These are phyloP conservation scores for Gastrolobium bilobum DNA, from an alignment of 306 rosid species.

Conservation along the genomic window DNA sequence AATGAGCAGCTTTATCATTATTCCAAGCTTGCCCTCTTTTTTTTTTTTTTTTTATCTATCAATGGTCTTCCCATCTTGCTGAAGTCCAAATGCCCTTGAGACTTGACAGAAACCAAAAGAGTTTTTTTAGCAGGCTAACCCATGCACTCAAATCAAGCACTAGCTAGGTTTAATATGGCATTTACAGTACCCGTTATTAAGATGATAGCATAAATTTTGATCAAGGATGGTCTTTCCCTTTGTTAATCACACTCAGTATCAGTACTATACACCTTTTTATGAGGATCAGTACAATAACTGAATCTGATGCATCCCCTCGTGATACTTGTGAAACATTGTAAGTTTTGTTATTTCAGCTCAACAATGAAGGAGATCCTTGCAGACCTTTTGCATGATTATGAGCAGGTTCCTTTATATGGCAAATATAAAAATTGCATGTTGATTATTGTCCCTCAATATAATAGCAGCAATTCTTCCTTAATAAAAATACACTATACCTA, in stretches of 20 bases:
- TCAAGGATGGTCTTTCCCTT: slow-evolving; percentile 3
- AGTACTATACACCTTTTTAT: slow-evolving; percentile 5
- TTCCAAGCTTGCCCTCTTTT: too few species aligned
- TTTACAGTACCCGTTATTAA: not conserved
- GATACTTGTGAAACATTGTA: slow-evolving; percentile 4
- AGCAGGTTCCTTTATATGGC: not conserved
- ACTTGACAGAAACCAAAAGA: not conserved
- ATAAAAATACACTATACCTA: not conserved
- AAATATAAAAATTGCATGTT: not conserved
- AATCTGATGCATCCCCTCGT: slow-evolving; percentile 7
- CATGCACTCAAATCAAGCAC: slow-evolving; percentile 16
- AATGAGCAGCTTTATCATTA: too few species aligned
- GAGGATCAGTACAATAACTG: slow-evolving; percentile 26
- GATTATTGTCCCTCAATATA: not conserved
- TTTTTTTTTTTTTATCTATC: not conserved
- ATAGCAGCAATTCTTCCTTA: not conserved
- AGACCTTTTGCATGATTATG: slow-evolving; percentile 18
- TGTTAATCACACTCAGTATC: slow-evolving; percentile 1
- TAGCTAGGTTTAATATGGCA: not conserved
- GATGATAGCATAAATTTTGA: not conserved
- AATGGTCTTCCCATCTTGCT: not conserved
- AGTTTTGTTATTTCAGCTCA: slow-evolving; percentile 8
- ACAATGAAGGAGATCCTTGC: slow-evolving; percentile 23
- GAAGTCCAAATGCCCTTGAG: slow-evolving; percentile 1
- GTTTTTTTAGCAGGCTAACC: too few species aligned